Percentiles rank a stretch among this genome's conserved stretches.
Evolutionary conservation across 805 yeast genomes (phyloP).

Genomic region (Debaryomyces castellii): DNA sequence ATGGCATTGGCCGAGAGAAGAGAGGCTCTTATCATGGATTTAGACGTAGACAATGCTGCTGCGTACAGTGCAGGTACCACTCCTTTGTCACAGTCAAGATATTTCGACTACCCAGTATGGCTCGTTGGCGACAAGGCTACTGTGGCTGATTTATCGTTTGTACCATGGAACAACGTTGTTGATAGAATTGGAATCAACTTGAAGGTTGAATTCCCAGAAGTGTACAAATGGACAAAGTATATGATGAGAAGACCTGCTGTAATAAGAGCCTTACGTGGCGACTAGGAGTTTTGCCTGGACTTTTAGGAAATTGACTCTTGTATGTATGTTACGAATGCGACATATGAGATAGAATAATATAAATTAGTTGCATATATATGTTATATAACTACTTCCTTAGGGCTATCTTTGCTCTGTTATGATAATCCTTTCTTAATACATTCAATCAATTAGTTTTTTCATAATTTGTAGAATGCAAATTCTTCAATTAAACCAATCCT

Average conservation of each 20-base stretch:
- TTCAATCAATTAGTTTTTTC: background rate
- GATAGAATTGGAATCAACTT: constrained; percentile 88
- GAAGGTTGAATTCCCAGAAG: constrained; percentile 89
- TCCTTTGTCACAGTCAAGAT: constrained; percentile 78
- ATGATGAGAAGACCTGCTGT: constrained; percentile 97
- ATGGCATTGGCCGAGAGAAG: constrained; percentile 93
- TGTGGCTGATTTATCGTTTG: constrained; percentile 88
- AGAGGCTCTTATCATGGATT: constrained; percentile 85
- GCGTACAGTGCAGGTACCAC: constrained; percentile 87
- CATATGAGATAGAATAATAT: background rate
- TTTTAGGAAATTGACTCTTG: background rate
- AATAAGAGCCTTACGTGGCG: constrained; percentile 79
- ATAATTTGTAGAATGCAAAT: no score
- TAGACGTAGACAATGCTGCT: constrained; percentile 84
- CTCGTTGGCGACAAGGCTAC: constrained; percentile 79
- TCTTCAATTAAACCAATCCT: no score
- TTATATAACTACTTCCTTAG: background rate
- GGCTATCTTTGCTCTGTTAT: background rate
- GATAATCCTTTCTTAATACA: background rate
- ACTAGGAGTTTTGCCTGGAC: constrained; percentile 19
- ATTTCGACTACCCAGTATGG: constrained; percentile 94
- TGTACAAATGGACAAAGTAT: constrained; percentile 90
- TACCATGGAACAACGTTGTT: constrained; percentile 96
- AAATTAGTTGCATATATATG: background rate
- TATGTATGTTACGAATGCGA: background rate